These are phyloP conservation scores for Pseudonitzschia pungens DNA, from an alignment of 108 stramenopile genomes.

Conservation along the genomic window DNA sequence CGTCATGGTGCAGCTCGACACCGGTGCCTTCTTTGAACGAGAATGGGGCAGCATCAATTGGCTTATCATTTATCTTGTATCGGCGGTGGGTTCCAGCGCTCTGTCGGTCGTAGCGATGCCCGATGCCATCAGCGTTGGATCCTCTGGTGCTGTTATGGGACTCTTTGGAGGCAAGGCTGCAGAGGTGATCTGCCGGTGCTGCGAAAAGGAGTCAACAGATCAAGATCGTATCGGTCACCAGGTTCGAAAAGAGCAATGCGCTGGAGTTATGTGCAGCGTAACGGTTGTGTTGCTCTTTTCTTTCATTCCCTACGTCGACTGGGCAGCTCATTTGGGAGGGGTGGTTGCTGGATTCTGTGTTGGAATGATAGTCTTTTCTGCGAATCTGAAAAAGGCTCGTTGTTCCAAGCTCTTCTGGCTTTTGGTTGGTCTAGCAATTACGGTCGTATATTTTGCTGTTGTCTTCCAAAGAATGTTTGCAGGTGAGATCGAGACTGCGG, in stretches of 20 bases:
- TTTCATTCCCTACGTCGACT: constrained; percentile 74
- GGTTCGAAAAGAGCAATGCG: constrained; percentile 72
- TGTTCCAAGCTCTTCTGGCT: constrained; percentile 61
- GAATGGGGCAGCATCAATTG: constrained; percentile 81
- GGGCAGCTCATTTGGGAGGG: constrained; percentile 84
- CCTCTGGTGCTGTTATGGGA: constrained; percentile 83
- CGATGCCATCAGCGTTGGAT: constrained; percentile 73
- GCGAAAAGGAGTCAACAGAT: constrained; percentile 50
- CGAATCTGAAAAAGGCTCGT: constrained; percentile 39
- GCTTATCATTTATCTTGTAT: constrained; percentile 67
- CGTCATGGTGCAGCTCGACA: constrained; percentile 76
- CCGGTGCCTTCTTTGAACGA: constrained; percentile 71
- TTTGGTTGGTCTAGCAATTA: constrained; percentile 48
- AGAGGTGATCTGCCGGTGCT: constrained; percentile 66
- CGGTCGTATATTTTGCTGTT: constrained; percentile 44
- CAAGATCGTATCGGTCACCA: constrained; percentile 55
- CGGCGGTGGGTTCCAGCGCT: constrained; percentile 60
- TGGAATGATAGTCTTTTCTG: constrained; percentile 64
- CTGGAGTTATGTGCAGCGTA: constrained; percentile 58
- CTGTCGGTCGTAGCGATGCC: constrained; percentile 69
- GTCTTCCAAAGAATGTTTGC: constrained; percentile 64
- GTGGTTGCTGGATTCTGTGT: constrained; percentile 65
- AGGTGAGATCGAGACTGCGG: constrained; percentile 53
- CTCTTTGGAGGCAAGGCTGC: constrained; percentile 81
- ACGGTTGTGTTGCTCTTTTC: constrained; percentile 60